A percentile compares a stretch with the other conserved stretches of the same genome.
These are phyloP conservation scores for Cryphonectria carpinicola DNA, from an alignment of 2,329 filamentous ascomycete species.

Conservation along the genomic window DNA sequence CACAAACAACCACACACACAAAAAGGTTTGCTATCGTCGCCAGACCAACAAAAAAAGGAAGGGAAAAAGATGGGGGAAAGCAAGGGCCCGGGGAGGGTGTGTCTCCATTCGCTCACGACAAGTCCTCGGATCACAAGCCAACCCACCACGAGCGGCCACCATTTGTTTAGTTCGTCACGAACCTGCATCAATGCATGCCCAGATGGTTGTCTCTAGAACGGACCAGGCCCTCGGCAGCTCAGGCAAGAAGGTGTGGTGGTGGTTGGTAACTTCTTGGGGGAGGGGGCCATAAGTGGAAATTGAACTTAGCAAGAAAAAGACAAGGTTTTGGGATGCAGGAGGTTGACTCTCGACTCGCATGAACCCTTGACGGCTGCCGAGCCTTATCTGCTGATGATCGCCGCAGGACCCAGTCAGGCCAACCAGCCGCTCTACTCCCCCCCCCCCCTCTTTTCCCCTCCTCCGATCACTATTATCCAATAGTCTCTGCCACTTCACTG, in stretches of 20 bases:
- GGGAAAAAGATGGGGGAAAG: background rate
- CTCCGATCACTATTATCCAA: background rate
- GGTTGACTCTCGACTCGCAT: conserved; percentile 4
- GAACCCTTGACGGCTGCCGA: background rate
- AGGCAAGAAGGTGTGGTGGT: background rate
- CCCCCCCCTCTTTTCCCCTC: background rate
- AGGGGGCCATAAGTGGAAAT: background rate
- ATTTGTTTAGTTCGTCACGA: background rate
- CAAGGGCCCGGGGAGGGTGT: background rate
- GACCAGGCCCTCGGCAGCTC: conserved; percentile 6
- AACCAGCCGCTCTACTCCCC: background rate
- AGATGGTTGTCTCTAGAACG: background rate
- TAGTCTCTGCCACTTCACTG: background rate
- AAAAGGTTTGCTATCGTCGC: background rate
- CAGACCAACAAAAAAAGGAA: background rate
- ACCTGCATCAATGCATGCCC: background rate
- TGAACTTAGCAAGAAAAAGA: background rate
- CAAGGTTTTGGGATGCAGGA: background rate
- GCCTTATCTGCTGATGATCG: background rate
- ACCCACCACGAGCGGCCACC: conserved; percentile 5
- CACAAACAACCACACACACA: background rate
- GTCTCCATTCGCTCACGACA: background rate
- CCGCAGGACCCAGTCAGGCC: background rate
- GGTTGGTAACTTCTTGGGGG: background rate
- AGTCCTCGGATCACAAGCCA: background rate